Conservation (phyloP, 177 flowering plant genomes). For the Telopea speciosissima region DNA sequence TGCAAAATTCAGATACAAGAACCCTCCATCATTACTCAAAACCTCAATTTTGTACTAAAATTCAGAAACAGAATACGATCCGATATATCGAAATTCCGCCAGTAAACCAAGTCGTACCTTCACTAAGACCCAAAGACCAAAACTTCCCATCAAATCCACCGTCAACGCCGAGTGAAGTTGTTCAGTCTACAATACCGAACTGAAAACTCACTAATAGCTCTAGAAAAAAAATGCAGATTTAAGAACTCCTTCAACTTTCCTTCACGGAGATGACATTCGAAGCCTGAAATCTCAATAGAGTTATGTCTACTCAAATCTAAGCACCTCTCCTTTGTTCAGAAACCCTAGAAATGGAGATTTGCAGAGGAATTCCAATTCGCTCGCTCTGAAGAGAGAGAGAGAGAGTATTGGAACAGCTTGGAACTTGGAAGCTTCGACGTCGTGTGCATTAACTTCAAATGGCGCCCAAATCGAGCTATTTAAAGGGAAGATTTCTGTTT, state of each 20-base stretch:
- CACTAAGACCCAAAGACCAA: neutral
- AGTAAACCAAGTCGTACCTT: slow-evolving; percentile 1
- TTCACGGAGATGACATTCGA: neutral
- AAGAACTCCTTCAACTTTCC: neutral
- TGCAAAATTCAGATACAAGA: neutral
- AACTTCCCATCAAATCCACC: neutral
- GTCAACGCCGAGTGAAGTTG: neutral
- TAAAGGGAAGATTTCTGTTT: neutral
- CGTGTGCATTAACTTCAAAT: neutral
- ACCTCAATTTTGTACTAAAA: neutral
- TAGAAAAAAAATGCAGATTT: neutral
- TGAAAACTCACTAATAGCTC: neutral
- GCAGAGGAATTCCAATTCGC: neutral
- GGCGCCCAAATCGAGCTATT: neutral
- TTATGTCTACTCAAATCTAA: too few relatives aligned
- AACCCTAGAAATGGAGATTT: slow-evolving; percentile 8
- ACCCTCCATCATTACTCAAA: neutral
- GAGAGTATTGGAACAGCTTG: neutral
- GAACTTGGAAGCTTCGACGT: neutral
- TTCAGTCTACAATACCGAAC: neutral
- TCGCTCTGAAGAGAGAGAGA: too few relatives aligned
- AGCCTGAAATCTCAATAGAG: neutral
- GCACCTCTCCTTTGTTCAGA: neutral
- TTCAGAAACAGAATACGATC: neutral
- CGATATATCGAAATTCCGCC: neutral